phyloP scores from a whole-genome alignment of 2,329 filamentous ascomycete species.

The Monilinia fructicola region DNA sequence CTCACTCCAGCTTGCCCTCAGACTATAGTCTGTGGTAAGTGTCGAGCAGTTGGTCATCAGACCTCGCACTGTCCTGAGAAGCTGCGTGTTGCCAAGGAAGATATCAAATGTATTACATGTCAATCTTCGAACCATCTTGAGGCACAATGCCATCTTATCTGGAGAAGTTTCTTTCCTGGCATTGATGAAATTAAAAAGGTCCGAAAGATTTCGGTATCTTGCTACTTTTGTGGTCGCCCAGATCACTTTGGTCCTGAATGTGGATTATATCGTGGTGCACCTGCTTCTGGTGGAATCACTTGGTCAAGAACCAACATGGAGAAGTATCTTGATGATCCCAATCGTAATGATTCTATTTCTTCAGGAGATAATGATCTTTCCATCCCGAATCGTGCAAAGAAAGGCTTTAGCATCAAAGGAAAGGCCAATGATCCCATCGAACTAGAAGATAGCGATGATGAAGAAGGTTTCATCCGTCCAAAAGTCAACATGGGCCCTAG shows the following conservation, averaged over 20 bases:
- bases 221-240: conserved; percentile 55
- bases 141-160: conserved; percentile 58
- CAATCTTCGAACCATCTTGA: conserved; percentile 57
- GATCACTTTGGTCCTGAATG: conserved; percentile 61
- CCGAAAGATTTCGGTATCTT: conserved; percentile 51
- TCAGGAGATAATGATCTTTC: conserved; percentile 35
- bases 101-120: conserved; percentile 63
- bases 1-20: conserved; percentile 52
- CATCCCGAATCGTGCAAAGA: conserved; percentile 27
- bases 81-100: conserved; percentile 51
- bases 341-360: conserved; percentile 37
- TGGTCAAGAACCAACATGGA: conserved; percentile 54
- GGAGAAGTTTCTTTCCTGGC: conserved; percentile 54
- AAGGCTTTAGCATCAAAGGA: conserved; percentile 39
- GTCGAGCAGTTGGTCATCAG: conserved; percentile 61
- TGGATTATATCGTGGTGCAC: conserved; percentile 33
- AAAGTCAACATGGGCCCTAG: conserved; percentile 27
- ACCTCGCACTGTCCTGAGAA: conserved; percentile 55
- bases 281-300: conserved; percentile 45
- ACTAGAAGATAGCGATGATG: conserved; percentile 37
- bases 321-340: conserved; percentile 51
- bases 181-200: conserved; percentile 49
- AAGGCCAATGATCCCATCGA: conserved; percentile 37
- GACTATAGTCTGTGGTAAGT: conserved; percentile 55
- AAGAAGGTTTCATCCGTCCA: conserved; percentile 35